Conservation (phyloP, 1,139 yeast species). For the Candida freyschussii region DNA sequence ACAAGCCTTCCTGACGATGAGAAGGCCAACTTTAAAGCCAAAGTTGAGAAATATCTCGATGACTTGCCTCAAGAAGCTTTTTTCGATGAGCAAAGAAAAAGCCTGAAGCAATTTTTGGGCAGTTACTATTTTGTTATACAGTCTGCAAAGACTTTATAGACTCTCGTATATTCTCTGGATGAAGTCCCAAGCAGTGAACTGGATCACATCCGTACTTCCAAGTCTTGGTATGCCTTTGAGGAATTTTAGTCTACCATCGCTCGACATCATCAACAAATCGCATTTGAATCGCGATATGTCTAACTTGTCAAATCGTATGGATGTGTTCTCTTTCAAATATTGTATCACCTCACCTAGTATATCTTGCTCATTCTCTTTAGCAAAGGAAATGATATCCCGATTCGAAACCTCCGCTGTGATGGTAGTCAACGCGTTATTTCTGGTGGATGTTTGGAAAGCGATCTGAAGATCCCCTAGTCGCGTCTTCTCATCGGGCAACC, state of each 20-base stretch:
- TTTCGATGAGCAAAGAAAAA: conserved; percentile 4
- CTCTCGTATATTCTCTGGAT: conserved; percentile 17
- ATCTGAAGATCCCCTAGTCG: conserved; percentile 23
- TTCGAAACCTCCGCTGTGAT: conserved; percentile 17
- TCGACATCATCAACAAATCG: conserved; percentile 16
- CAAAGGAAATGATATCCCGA: conserved; percentile 13
- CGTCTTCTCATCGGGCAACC: conserved; percentile 14
- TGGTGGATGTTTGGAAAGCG: conserved; percentile 14
- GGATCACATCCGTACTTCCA: conserved; percentile 18
- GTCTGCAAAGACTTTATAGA: conserved; percentile 7
- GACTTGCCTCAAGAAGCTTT: conserved; percentile 8
- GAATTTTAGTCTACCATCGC: conserved; percentile 21
- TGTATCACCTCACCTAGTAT: conserved; percentile 11
- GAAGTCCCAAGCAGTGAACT: conserved; percentile 24
- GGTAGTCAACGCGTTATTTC: conserved; percentile 9
- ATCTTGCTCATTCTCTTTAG: conserved; percentile 2
- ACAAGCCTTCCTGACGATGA: conserved; percentile 41
- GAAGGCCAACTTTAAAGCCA: conserved; percentile 30
- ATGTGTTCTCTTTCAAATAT: conserved; percentile 15
- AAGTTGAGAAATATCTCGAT: conserved; percentile 29
- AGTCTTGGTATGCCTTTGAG: conserved; percentile 19
- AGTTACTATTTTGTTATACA: conserved; percentile 20
- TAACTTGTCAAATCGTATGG: conserved; percentile 19
- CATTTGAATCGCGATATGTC: conserved; percentile 17
- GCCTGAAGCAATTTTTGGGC: conserved; percentile 21